A percentile compares a stretch with the other conserved stretches of the same genome.
These are phyloP conservation scores for Saposhnikovia divaricata DNA, from an alignment of 129 eudicot genomes.

Conservation along the genomic window DNA sequence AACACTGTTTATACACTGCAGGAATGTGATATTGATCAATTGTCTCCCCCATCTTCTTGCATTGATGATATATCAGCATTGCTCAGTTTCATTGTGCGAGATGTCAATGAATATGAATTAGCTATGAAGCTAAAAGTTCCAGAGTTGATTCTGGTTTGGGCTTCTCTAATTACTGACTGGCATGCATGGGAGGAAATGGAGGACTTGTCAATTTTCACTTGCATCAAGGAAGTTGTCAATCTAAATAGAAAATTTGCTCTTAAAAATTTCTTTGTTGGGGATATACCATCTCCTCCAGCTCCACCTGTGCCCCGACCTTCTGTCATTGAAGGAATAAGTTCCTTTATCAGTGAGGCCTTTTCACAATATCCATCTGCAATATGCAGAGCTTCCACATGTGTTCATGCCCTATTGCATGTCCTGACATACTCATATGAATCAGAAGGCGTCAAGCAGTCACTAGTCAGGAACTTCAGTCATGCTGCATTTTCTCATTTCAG, in stretches of 20 bases:
- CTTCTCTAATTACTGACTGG: constrained; percentile 47
- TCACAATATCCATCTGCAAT: constrained; percentile 55
- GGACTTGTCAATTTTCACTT: constrained; percentile 53
- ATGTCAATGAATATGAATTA: constrained; percentile 24
- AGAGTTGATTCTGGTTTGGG: constrained; percentile 50
- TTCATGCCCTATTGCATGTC: constrained; percentile 46
- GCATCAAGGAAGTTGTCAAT: constrained; percentile 49
- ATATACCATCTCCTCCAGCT: constrained; percentile 30
- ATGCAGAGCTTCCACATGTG: constrained; percentile 51
- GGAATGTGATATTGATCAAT: constrained; percentile 29
- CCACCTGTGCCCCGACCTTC: constrained; percentile 38
- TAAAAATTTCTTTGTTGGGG: constrained; percentile 31
- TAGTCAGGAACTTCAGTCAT: constrained; percentile 33
- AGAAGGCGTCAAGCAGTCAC: constrained; percentile 36
- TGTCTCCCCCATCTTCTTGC: constrained; percentile 32
- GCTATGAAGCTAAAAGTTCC: constrained; percentile 37
- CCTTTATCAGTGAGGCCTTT: constrained; percentile 51
- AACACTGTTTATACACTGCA: constrained; percentile 9
- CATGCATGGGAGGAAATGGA: constrained; percentile 68
- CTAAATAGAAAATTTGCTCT: constrained; percentile 33
- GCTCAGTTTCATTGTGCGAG: constrained; percentile 50
- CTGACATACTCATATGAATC: constrained; percentile 34
- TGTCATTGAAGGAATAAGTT: constrained; percentile 43
- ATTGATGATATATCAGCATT: constrained; percentile 60
- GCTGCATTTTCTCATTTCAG: constrained; percentile 55